Evolutionary conservation across 78 protist genomes (phyloP).

Genomic region (Dictyostelium intermedium): DNA sequence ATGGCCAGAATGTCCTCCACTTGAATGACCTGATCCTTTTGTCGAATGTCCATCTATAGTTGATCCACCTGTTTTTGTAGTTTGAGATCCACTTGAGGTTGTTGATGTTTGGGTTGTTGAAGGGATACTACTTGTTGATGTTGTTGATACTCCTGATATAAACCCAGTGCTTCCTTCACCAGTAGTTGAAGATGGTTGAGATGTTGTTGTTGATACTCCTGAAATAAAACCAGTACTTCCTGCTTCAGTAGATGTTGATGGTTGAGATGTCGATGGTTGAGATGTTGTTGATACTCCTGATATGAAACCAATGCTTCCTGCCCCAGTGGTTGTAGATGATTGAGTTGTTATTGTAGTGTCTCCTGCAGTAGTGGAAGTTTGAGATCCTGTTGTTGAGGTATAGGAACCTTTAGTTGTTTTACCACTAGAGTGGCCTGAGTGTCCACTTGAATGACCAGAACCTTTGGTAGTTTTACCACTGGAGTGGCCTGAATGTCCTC

Average conservation of each 20-base stretch:
- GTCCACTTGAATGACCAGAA: background rate
- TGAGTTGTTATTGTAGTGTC: background rate
- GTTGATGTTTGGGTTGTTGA: background rate
- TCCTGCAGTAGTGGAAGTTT: too few relatives aligned
- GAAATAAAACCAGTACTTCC: background rate
- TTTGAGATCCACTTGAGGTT: background rate
- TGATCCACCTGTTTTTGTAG: background rate
- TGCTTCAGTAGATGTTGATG: too few relatives aligned
- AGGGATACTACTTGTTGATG: too few relatives aligned
- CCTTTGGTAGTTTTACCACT: too few relatives aligned
- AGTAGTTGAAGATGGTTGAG: too few relatives aligned
- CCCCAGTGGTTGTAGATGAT: too few relatives aligned
- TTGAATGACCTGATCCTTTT: background rate
- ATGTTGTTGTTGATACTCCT: too few relatives aligned
- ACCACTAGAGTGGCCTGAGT: background rate
- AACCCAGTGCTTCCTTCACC: background rate
- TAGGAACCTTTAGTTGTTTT: background rate
- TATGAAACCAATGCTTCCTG: too few relatives aligned
- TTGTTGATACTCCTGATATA: background rate
- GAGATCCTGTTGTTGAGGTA: too few relatives aligned
- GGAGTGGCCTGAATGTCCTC: background rate
- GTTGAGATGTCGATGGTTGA: too few relatives aligned
- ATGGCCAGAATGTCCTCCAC: too few relatives aligned
- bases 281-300: too few relatives aligned
- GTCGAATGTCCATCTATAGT: background rate